phyloP scores from a whole-genome alignment of 2,329 filamentous ascomycete genomes.

The Nigrospora sphaerica region DNA sequence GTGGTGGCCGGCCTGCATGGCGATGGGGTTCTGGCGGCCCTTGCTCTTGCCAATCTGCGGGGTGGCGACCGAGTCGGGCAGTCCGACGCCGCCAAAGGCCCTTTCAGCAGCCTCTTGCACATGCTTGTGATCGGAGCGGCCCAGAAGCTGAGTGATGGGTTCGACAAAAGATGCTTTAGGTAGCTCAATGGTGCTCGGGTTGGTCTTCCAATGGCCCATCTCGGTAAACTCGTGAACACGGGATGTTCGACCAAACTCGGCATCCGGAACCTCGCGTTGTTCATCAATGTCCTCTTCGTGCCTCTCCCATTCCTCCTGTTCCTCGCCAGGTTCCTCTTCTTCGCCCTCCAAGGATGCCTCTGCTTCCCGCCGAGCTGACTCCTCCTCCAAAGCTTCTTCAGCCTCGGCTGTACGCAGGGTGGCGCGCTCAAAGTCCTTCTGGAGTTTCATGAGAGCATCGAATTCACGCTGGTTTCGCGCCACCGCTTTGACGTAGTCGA shows the following conservation, averaged over 20 bases:
- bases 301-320: slow-evolving; percentile 24
- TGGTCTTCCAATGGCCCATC: slow-evolving; percentile 67
- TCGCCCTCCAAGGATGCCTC: slow-evolving; percentile 21
- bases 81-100: slow-evolving; percentile 66
- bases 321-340: slow-evolving; percentile 23
- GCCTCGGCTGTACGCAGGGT: slow-evolving; percentile 22
- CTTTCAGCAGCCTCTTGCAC: slow-evolving; percentile 64
- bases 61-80: slow-evolving; percentile 73
- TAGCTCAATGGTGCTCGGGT: slow-evolving; percentile 66
- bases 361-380: slow-evolving; percentile 13
- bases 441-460: slow-evolving; percentile 45
- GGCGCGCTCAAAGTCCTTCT: slow-evolving; percentile 48
- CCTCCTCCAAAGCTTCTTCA: slow-evolving; percentile 8
- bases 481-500: slow-evolving; percentile 37
- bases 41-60: slow-evolving; percentile 46
- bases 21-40: slow-evolving; percentile 56
- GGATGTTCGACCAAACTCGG: slow-evolving; percentile 23
- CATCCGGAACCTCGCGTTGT: slow-evolving; percentile 25
- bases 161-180: slow-evolving; percentile 62
- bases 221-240: slow-evolving; percentile 70
- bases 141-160: slow-evolving; percentile 64
- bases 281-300: slow-evolving; percentile 18
- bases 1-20: slow-evolving; percentile 54
- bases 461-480: slow-evolving; percentile 50
- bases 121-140: slow-evolving; percentile 65